Evolutionary conservation across 2,329 filamentous ascomycete genomes (phyloP).

Genomic region (Penicillium griseofulvum): DNA sequence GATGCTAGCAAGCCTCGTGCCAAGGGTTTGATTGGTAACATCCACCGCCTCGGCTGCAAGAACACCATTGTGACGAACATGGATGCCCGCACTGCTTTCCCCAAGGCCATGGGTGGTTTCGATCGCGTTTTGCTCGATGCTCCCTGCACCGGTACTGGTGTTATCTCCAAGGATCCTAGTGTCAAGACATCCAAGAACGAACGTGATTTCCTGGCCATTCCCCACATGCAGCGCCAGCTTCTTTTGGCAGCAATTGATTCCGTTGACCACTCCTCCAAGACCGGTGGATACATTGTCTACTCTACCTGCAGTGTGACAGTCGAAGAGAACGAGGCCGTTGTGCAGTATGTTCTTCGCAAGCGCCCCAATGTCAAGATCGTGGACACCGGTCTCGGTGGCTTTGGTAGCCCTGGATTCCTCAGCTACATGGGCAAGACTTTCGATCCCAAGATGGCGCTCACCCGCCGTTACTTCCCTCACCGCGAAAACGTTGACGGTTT

Average conservation of each 20-base stretch:
- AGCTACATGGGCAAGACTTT: conserved; percentile 90
- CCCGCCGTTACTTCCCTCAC: conserved; percentile 84
- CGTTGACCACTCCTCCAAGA: conserved; percentile 85
- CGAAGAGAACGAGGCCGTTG: conserved; percentile 90
- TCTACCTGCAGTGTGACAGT: conserved; percentile 94
- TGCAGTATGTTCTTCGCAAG: conserved; percentile 87
- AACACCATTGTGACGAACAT: conserved; percentile 96
- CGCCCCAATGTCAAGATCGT: conserved; percentile 93
- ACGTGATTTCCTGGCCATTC: conserved; percentile 87
- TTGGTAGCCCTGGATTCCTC: conserved; percentile 90
- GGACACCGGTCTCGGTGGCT: conserved; percentile 76
- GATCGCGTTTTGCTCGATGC: conserved; percentile 92
- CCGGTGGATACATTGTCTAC: conserved; percentile 92
- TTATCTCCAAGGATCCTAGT: conserved; percentile 93
- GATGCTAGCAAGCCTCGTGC: conserved; percentile 90
- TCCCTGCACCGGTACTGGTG: conserved; percentile 93
- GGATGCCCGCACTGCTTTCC: conserved; percentile 83
- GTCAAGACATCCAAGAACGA: conserved; percentile 99
- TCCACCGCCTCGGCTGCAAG: conserved; percentile 87
- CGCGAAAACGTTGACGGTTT: conserved; percentile 96
- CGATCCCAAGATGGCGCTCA: conserved; percentile 77
- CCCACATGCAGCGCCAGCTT: conserved; percentile 92
- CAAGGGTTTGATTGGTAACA: conserved; percentile 97
- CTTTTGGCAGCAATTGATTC: conserved; percentile 92
- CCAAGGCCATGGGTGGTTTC: conserved; percentile 90